Evolutionary conservation across 352 stramenopile species (phyloP).

Genomic region (Pythium aristosporum): DNA sequence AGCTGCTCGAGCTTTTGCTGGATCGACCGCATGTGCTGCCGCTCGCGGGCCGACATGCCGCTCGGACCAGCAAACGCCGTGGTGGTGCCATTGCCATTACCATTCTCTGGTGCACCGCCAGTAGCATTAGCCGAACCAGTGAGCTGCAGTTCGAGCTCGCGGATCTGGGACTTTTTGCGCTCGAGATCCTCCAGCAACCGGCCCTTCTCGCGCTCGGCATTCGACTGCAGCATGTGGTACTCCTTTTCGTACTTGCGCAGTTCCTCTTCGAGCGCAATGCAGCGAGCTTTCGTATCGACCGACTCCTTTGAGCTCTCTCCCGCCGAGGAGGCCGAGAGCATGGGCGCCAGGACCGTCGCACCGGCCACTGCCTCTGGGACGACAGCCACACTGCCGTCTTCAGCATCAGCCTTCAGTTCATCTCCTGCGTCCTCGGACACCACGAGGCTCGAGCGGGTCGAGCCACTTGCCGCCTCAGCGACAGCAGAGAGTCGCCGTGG

Average conservation of each 20-base stretch:
- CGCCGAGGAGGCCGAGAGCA: constrained; percentile 22
- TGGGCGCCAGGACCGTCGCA: not conserved
- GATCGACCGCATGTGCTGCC: constrained; percentile 87
- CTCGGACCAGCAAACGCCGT: constrained; percentile 32
- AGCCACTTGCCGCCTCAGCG: not conserved
- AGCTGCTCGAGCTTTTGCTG: constrained; percentile 91
- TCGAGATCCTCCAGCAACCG: constrained; percentile 69
- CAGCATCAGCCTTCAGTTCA: constrained; percentile 27
- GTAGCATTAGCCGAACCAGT: constrained; percentile 29
- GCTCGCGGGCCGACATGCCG: constrained; percentile 76
- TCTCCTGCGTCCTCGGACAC: constrained; percentile 17
- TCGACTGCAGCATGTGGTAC: constrained; percentile 54
- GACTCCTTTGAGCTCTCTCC: constrained; percentile 45
- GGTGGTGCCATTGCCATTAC: not conserved
- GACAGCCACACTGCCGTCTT: constrained; percentile 4
- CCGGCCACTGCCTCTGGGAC: constrained; percentile 13
- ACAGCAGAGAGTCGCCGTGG: constrained; percentile 20
- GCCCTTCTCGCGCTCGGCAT: constrained; percentile 56
- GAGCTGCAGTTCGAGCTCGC: constrained; percentile 58
- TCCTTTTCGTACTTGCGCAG: constrained; percentile 72
- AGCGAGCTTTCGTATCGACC: constrained; percentile 49
- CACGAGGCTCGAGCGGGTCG: not conserved
- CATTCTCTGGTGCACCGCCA: constrained; percentile 3
- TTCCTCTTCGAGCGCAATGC: constrained; percentile 54
- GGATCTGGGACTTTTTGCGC: constrained; percentile 60